These are phyloP conservation scores for Pseudocercospora cruenta DNA, from an alignment of 2,329 filamentous ascomycete genomes.

Conservation along the genomic window DNA sequence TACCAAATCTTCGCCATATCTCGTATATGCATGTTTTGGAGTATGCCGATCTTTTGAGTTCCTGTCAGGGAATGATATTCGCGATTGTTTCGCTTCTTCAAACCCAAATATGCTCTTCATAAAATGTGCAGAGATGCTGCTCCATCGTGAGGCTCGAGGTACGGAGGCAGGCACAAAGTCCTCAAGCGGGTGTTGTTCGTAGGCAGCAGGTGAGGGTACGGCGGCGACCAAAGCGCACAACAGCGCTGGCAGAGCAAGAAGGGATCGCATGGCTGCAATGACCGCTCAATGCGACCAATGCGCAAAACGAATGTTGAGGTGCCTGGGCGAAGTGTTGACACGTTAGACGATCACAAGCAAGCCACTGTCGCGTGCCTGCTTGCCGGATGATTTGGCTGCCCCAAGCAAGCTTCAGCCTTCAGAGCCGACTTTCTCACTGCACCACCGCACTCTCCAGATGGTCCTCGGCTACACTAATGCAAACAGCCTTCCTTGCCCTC, in stretches of 20 bases:
- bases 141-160: conserved; percentile 22
- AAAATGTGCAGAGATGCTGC: conserved; percentile 17
- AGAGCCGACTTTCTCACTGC: background rate
- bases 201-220: conserved; percentile 19
- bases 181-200: conserved; percentile 19
- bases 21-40: conserved; percentile 32
- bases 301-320: background rate
- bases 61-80: conserved; percentile 3
- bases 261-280: conserved; percentile 5
- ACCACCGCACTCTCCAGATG: background rate
- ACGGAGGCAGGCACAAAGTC: background rate
- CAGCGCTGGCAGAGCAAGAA: conserved; percentile 20
- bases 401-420: background rate
- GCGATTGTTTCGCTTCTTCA: conserved; percentile 6
- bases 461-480: background rate
- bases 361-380: background rate
- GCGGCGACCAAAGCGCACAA: conserved; percentile 22
- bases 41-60: conserved; percentile 11
- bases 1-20: conserved; percentile 82
- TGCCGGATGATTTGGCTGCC: background rate
- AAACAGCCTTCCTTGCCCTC: background rate
- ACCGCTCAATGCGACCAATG: conserved; percentile 1
- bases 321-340: background rate
- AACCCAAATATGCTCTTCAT: conserved; percentile 23
- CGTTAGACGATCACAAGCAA: background rate